phyloP scores from a whole-genome alignment of 768 basidiomycete species.

The button mushroom (Agaricus bisporus) region DNA sequence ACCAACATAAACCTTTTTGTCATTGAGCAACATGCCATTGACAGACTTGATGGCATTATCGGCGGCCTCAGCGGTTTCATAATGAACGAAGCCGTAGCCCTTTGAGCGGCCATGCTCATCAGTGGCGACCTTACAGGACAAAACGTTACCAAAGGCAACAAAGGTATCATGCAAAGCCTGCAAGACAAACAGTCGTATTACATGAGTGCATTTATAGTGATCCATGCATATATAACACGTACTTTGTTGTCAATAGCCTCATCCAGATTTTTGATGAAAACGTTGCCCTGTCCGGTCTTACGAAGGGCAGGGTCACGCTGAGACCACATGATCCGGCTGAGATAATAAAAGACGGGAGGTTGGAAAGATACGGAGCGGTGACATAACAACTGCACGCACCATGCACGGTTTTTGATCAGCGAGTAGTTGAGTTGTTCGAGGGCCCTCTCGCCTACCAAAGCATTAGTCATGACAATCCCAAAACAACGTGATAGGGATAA shows the following conservation, averaged over 20 bases:
- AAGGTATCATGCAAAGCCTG: constrained; percentile 99
- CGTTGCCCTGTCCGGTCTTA: constrained; percentile 99
- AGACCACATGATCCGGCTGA: constrained; percentile 99
- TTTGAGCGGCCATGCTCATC: constrained; percentile 94
- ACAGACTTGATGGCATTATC: constrained; percentile 96
- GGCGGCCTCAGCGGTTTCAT: constrained; percentile 95
- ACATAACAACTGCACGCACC: constrained; percentile 42
- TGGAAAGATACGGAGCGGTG: constrained; percentile 11
- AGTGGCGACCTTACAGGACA: constrained; percentile 98
- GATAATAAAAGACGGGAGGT: constrained; percentile 13
- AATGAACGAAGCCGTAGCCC: constrained; percentile 99
- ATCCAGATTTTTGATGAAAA: constrained; percentile 99
- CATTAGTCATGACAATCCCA: constrained; percentile 5
- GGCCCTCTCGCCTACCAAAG: constrained; percentile 79
- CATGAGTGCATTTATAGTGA: neutral
- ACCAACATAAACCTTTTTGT: constrained; percentile 99
- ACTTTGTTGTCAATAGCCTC: constrained; percentile 98
- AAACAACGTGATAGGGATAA: constrained; percentile 17
- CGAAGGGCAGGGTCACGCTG: constrained; percentile 99
- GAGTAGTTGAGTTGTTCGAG: constrained; percentile 99
- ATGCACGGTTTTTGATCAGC: constrained; percentile 95
- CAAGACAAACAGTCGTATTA: neutral
- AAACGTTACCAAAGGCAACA: constrained; percentile 95
- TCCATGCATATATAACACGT: constrained; percentile 4
- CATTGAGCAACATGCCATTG: constrained; percentile 98